These are phyloP conservation scores for Epichloe sibirici DNA, from an alignment of 2,329 filamentous ascomycete species.

Conservation along the genomic window DNA sequence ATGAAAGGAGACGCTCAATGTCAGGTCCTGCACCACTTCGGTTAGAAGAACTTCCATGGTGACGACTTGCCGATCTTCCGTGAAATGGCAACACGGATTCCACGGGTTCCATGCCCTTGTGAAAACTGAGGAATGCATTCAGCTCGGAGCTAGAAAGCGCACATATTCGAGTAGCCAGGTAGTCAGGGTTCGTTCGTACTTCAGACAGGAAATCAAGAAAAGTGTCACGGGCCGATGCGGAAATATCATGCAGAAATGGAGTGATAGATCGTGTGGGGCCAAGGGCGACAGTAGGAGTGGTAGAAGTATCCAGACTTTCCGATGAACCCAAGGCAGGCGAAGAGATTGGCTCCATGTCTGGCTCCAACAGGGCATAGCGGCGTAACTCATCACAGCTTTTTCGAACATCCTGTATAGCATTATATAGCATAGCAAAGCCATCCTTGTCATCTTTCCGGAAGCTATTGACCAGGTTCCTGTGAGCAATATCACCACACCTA, in stretches of 20 bases:
- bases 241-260: constrained; percentile 61
- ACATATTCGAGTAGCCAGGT: constrained; percentile 71
- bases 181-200: constrained; percentile 77
- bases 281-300: constrained; percentile 27
- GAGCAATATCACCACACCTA: constrained; percentile 61
- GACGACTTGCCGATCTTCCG: constrained; percentile 34
- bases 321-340: constrained; percentile 32
- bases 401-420: constrained; percentile 67
- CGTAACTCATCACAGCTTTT: constrained; percentile 63
- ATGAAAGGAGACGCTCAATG: constrained; percentile 74
- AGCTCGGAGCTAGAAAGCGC: constrained; percentile 66
- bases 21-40: constrained; percentile 40
- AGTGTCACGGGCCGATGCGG: constrained; percentile 59
- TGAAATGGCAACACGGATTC: constrained; percentile 72
- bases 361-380: constrained; percentile 58
- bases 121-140: constrained; percentile 62
- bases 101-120: constrained; percentile 66
- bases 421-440: constrained; percentile 60
- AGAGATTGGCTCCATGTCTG: constrained; percentile 50
- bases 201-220: constrained; percentile 70
- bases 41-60: constrained; percentile 33
- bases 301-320: constrained; percentile 37
- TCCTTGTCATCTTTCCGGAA: constrained; percentile 72
- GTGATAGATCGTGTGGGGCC: constrained; percentile 27
- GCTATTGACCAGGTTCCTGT: constrained; percentile 64